phyloP scores from a whole-genome alignment of 345 rosid genomes.

The Melastoma malabathricum region DNA sequence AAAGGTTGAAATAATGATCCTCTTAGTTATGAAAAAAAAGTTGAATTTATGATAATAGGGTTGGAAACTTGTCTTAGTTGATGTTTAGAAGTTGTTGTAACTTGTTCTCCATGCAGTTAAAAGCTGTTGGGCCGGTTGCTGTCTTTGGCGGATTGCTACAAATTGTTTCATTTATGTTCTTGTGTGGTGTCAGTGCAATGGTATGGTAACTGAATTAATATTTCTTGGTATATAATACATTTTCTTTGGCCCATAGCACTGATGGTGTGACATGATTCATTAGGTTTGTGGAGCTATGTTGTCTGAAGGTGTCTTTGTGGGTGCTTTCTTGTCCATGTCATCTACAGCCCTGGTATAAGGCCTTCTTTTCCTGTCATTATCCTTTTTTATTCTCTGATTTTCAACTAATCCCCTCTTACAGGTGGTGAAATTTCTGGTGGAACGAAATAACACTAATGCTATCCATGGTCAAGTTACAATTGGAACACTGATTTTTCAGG shows the following conservation, averaged over 20 bases:
- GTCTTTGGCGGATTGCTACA: constrained; percentile 91
- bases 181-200: constrained; percentile 63
- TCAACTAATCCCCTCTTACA: constrained; percentile 10
- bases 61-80: neutral
- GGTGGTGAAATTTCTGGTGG: constrained; percentile 93
- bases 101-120: constrained; percentile 45
- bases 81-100: constrained; percentile 11
- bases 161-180: constrained; percentile 60
- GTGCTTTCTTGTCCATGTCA: constrained; percentile 91
- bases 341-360: constrained; percentile 84
- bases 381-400: neutral
- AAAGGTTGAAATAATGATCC: constrained; percentile 34
- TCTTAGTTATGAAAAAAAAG: no score
- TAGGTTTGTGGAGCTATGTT: constrained; percentile 93
- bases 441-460: constrained; percentile 54
- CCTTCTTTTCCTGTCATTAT: constrained; percentile 3
- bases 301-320: constrained; percentile 94
- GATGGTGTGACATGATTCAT: constrained; percentile 10
- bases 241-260: constrained; percentile 1
- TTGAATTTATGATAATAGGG: no score
- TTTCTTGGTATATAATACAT: neutral
- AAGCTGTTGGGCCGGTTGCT: constrained; percentile 94
- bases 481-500: constrained; percentile 97
- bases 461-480: constrained; percentile 97
- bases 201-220: constrained; percentile 22